Base-by-base conservation (phyloP, 805 yeast genomes). In the Metschnikowia arizonensis region DNA sequence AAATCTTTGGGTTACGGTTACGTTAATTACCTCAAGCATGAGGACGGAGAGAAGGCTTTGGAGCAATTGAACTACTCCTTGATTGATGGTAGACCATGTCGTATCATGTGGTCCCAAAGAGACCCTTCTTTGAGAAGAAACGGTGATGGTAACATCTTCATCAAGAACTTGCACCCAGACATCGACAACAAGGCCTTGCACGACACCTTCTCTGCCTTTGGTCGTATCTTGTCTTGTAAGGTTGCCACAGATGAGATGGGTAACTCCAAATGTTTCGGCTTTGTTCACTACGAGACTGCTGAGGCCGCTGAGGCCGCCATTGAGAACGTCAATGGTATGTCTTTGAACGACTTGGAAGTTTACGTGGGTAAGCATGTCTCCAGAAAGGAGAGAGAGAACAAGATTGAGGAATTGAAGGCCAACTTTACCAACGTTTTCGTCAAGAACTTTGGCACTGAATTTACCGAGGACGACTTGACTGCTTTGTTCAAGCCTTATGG, bases 61-160 rank as follows among this genome's bases (percentile, higher is more conserved):
- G 95, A 89, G 66, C 93, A 88, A 73, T 81, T 93, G 73, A 93
- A 91, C 88, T 93, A 93, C 78, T 73, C 89, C 49, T 82, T 82
- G 62, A 83, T 93, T 74, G 90, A 90, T 72, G 97, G 97, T 64
- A 88, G 85, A 64, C 89, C 97, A 62, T 89, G 97, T 76, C 88
- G 99, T 74, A 91, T 93, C 77, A 93, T 93, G 98, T 89, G 98
- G 97, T 89, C 97, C 58, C 98, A 93, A 78, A 88, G 98, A 76
- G 98, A 93, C 69, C 98, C 99, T 55, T 79, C 96, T 52, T 70
- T 83, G 62, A 87, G 99, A 80, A 88, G 84, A 79, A 83, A 83
- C 65, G 97, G 97, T 69, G 85, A 88, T 54, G 97, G 97, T 64
- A 93, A 93, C 81, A 83, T 93, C 57, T 93, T 85, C 82, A 91